phyloP scores from a whole-genome alignment of 2,329 filamentous ascomycete species.

The Colletotrichum paranaense region DNA sequence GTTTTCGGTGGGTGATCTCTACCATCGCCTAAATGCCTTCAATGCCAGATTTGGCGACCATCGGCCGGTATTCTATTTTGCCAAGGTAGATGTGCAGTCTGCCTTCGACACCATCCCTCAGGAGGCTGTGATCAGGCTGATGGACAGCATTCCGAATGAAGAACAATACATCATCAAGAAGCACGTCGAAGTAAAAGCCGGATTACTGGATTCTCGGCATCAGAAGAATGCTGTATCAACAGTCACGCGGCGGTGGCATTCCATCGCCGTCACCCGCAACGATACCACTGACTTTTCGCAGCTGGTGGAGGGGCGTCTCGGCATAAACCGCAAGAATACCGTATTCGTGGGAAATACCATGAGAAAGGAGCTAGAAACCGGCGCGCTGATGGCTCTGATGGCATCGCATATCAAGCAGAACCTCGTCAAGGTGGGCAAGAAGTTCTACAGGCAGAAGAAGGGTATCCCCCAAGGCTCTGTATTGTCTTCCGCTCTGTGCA shows the following conservation, averaged over 20 bases:
- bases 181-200: slow-evolving; percentile 77
- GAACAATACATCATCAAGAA: slow-evolving; percentile 77
- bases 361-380: slow-evolving; percentile 66
- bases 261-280: slow-evolving; percentile 57
- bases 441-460: slow-evolving; percentile 85
- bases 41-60: slow-evolving; percentile 59
- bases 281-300: slow-evolving; percentile 58
- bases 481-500: slow-evolving; percentile 88
- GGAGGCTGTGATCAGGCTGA: slow-evolving; percentile 73
- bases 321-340: slow-evolving; percentile 68
- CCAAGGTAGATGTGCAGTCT: slow-evolving; percentile 89
- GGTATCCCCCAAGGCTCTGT: slow-evolving; percentile 96
- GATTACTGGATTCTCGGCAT: slow-evolving; percentile 36
- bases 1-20: slow-evolving; percentile 85
- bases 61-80: slow-evolving; percentile 76
- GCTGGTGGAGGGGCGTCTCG: slow-evolving; percentile 53
- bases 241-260: slow-evolving; percentile 62
- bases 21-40: slow-evolving; percentile 78
- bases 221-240: slow-evolving; percentile 48
- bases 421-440: slow-evolving; percentile 88
- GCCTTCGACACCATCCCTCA: slow-evolving; percentile 98
- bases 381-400: slow-evolving; percentile 76
- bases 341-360: slow-evolving; percentile 80
- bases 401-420: slow-evolving; percentile 86
- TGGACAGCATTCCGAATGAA: slow-evolving; percentile 67